These are phyloP conservation scores for Neurospora sp. DNA, from an alignment of 2,329 filamentous ascomycete genomes.

Conservation along the genomic window DNA sequence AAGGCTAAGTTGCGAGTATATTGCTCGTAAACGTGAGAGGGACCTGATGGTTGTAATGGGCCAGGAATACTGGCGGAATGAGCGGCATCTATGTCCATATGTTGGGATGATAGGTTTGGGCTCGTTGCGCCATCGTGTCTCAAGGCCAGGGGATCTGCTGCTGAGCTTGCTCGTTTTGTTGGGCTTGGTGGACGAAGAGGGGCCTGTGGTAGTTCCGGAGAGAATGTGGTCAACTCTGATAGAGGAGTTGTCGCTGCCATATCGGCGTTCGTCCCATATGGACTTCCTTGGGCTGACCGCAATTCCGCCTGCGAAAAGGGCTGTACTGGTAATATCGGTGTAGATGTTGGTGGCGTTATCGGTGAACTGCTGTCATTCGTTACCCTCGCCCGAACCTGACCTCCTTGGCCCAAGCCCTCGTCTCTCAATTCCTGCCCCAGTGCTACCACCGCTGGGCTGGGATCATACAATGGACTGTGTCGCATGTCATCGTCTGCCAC, in stretches of 20 bases:
- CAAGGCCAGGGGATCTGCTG: conserved; percentile 37
- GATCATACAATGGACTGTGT: background rate
- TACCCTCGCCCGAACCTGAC: background rate
- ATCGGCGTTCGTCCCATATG: background rate
- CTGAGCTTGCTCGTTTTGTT: background rate
- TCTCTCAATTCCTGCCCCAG: background rate
- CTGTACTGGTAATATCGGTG: background rate
- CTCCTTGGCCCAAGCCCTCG: background rate
- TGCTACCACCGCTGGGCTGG: background rate
- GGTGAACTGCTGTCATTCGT: background rate
- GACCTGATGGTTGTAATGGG: conserved; percentile 19
- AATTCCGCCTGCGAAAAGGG: background rate
- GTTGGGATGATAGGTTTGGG: conserved; percentile 13
- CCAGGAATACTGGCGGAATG: conserved; percentile 17
- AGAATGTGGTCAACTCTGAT: background rate
- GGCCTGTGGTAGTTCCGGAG: background rate
- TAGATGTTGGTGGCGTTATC: background rate
- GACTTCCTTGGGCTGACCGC: background rate
- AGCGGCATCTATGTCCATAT: conserved; percentile 21
- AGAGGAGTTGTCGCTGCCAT: background rate
- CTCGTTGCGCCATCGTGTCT: conserved; percentile 39
- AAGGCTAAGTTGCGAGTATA: background rate
- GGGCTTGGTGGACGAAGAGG: background rate
- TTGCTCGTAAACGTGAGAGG: conserved; percentile 37
- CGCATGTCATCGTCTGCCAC: background rate